Evolutionary conservation across 208 protist genomes (phyloP).

Genomic region (Porcisia hertigi): DNA sequence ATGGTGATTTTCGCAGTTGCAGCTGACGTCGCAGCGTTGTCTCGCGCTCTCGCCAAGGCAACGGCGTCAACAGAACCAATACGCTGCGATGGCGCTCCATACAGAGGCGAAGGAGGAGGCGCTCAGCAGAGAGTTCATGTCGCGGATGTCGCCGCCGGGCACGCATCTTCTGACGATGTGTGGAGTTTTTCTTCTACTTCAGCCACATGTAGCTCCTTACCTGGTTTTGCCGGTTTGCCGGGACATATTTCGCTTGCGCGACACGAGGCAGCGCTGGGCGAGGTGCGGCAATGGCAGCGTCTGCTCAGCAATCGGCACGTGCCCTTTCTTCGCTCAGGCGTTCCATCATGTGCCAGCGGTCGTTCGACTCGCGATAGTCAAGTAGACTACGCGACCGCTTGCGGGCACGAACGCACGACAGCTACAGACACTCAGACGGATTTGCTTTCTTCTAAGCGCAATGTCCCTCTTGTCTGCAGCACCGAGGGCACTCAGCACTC

Average conservation of each 20-base stretch:
- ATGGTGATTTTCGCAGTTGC: slow-evolving; percentile 20
- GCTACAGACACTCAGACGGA: not conserved
- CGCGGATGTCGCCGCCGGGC: not conserved
- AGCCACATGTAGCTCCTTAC: not conserved
- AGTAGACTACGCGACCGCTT: not conserved
- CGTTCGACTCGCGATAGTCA: not conserved
- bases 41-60: not conserved
- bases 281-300: slow-evolving; percentile 6
- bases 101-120: not conserved
- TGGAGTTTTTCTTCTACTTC: not conserved
- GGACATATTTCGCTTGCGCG: not conserved
- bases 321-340: not conserved
- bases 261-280: not conserved
- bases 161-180: not conserved
- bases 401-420: not conserved
- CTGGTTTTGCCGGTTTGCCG: not conserved
- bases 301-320: not conserved
- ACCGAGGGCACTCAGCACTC: not conserved
- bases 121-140: not conserved
- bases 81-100: not conserved
- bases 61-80: not conserved
- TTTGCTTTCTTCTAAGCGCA: not conserved
- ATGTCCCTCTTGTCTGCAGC: not conserved
- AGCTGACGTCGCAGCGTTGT: slow-evolving; percentile 1
- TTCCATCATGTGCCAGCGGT: not conserved